phyloP scores from a whole-genome alignment of 768 basidiomycete genomes.

The Phylloporus sp. region DNA sequence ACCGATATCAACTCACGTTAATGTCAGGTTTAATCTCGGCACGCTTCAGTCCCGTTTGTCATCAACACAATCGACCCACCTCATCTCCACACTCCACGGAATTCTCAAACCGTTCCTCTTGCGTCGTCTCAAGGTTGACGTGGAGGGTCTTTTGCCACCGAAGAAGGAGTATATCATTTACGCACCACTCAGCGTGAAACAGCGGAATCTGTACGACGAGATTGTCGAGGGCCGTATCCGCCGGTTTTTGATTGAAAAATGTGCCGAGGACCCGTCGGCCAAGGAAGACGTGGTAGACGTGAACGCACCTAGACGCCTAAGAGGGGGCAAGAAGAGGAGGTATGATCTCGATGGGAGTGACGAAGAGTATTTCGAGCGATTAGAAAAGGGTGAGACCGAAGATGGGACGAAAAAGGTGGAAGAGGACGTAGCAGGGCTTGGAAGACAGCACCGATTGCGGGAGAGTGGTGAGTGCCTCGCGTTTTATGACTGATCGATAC shows the following conservation, averaged over 20 bases:
- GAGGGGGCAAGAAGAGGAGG: slow-evolving; percentile 37
- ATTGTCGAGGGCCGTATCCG: slow-evolving; percentile 72
- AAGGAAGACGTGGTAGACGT: slow-evolving; percentile 27
- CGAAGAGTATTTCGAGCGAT: slow-evolving; percentile 60
- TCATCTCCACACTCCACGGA: slow-evolving; percentile 78
- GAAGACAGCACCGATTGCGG: slow-evolving; percentile 53
- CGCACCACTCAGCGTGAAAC: slow-evolving; percentile 78
- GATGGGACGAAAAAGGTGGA: slow-evolving; percentile 33
- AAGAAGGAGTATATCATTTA: slow-evolving; percentile 96
- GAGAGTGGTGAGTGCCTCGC: slow-evolving; percentile 49
- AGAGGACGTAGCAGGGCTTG: slow-evolving; percentile 51
- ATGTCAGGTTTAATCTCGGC: slow-evolving; percentile 66
- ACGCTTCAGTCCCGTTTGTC: slow-evolving; percentile 55
- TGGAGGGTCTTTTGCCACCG: slow-evolving; percentile 73
- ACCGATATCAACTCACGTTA: slow-evolving; percentile 3
- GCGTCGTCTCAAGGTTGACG: slow-evolving; percentile 87
- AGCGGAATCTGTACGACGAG: slow-evolving; percentile 81
- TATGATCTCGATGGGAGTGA: slow-evolving; percentile 58
- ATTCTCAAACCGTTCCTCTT: slow-evolving; percentile 96
- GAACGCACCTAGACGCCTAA: slow-evolving; percentile 33
- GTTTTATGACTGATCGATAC: background rate
- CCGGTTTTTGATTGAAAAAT: slow-evolving; percentile 48
- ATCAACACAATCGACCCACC: slow-evolving; percentile 53
- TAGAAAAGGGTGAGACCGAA: slow-evolving; percentile 48
- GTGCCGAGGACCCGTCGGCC: slow-evolving; percentile 18